Conservation (phyloP, 2,329 filamentous ascomycete species). For the Talaromyces sp. region DNA sequence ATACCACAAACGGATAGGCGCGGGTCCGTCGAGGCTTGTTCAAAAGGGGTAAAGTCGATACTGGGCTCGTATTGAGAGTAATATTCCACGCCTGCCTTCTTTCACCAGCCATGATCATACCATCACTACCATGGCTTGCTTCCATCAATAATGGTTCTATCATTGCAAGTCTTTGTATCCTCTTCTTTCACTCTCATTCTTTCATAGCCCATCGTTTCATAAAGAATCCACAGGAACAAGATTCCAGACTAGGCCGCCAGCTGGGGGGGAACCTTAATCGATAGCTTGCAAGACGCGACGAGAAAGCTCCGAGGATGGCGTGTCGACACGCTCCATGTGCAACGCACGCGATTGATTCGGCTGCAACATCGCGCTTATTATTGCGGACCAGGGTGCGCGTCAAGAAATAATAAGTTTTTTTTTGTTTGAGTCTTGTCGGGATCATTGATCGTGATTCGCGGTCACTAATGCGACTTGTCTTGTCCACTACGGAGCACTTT, state of each 20-base stretch:
- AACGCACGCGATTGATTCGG: background rate
- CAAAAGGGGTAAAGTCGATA: background rate
- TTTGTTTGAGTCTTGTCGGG: background rate
- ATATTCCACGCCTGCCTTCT: background rate
- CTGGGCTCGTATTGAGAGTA: background rate
- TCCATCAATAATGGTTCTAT: background rate
- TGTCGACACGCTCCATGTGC: background rate
- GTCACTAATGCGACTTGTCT: background rate
- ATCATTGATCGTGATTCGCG: background rate
- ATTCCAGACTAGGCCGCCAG: background rate
- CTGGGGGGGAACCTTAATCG: background rate
- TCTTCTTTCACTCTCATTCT: background rate
- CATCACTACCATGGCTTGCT: too few relatives aligned
- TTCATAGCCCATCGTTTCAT: background rate
- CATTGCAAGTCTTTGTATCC: background rate
- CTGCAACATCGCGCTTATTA: constrained; percentile 1
- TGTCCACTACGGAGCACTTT: background rate
- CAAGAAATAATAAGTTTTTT: background rate
- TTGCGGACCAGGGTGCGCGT: background rate
- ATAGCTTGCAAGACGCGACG: background rate
- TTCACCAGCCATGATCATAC: background rate
- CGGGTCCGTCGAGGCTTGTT: background rate
- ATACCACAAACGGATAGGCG: background rate
- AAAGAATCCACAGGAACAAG: background rate
- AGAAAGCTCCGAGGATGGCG: background rate